A percentile compares a stretch with the other conserved stretches of the same genome.
phyloP scores from a whole-genome alignment of 805 yeast species.

The Ogataea allantospora region DNA sequence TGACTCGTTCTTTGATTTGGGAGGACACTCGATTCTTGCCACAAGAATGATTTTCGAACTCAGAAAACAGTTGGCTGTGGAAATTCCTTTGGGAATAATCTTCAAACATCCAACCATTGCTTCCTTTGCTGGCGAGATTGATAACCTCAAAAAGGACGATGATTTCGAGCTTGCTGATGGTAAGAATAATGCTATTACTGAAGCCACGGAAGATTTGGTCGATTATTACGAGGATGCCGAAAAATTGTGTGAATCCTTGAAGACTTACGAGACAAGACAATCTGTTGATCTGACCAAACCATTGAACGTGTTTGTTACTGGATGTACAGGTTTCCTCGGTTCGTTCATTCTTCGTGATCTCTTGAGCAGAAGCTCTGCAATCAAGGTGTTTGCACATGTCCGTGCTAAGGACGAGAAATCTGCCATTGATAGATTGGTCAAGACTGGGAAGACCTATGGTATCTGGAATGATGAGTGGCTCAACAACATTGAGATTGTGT shows the following conservation, averaged over 20 bases:
- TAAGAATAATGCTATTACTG: slow-evolving; percentile 30
- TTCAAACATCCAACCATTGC: slow-evolving; percentile 87
- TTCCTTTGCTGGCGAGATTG: slow-evolving; percentile 73
- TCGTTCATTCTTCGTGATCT: slow-evolving; percentile 81
- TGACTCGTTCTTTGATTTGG: slow-evolving; percentile 94
- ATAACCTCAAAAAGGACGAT: slow-evolving; percentile 50
- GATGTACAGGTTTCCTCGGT: slow-evolving; percentile 96
- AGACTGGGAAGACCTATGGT: slow-evolving; percentile 80
- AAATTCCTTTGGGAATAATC: slow-evolving; percentile 84
- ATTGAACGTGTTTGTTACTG: slow-evolving; percentile 75
- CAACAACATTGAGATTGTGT: slow-evolving; percentile 60
- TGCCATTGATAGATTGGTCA: slow-evolving; percentile 74
- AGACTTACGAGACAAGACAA: slow-evolving; percentile 45
- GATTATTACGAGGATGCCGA: slow-evolving; percentile 78
- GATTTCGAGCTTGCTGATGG: slow-evolving; percentile 43
- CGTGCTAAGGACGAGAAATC: slow-evolving; percentile 69
- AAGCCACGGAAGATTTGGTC: slow-evolving; percentile 25
- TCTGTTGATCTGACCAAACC: slow-evolving; percentile 22
- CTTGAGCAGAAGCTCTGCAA: slow-evolving; percentile 51
- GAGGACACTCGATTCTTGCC: slow-evolving; percentile 97
- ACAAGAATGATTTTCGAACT: slow-evolving; percentile 95
- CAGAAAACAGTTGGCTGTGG: slow-evolving; percentile 72
- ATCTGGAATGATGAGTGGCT: slow-evolving; percentile 66
- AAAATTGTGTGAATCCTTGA: slow-evolving; percentile 42
- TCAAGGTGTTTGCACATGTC: slow-evolving; percentile 82